Conservation (phyloP, 768 basidiomycete genomes). For the Lanmaoa rubissima region DNA sequence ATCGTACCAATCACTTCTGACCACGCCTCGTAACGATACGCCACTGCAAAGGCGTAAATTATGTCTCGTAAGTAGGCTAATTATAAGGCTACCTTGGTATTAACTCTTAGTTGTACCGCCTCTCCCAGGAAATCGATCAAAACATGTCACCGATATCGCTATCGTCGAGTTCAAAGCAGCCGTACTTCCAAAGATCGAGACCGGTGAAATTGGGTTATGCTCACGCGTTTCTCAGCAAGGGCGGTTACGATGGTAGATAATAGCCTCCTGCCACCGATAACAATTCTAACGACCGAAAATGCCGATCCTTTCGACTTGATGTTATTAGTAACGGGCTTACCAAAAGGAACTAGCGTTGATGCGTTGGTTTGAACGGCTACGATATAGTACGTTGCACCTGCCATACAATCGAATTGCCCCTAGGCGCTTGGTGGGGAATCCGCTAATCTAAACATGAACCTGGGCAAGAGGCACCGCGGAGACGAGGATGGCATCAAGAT, state of each 20-base stretch:
- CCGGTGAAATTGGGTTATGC: constrained; percentile 32
- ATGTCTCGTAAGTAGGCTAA: background rate
- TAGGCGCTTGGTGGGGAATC: no score
- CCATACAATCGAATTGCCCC: no score
- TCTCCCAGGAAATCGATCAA: constrained; percentile 17
- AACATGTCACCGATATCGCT: constrained; percentile 42
- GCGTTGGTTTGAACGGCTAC: no score
- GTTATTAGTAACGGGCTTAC: constrained; percentile 30
- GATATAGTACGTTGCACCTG: no score
- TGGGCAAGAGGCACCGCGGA: no score
- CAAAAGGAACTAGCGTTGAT: constrained; percentile 47
- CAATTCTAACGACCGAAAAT: constrained; percentile 57
- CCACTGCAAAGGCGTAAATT: constrained; percentile 33
- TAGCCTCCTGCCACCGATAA: constrained; percentile 61
- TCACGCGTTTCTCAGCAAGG: constrained; percentile 31
- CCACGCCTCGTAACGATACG: constrained; percentile 54
- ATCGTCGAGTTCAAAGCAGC: constrained; percentile 41
- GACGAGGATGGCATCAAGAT: no score
- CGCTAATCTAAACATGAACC: no score
- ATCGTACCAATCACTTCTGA: constrained; percentile 61
- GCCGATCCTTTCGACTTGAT: background rate
- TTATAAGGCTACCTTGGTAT: no score
- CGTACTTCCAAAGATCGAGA: constrained; percentile 33
- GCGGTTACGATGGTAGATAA: constrained; percentile 51
- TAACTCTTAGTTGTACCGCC: background rate